Conservation (phyloP, 2,329 filamentous ascomycete species). For the Coccinonectria pachysandricola region DNA sequence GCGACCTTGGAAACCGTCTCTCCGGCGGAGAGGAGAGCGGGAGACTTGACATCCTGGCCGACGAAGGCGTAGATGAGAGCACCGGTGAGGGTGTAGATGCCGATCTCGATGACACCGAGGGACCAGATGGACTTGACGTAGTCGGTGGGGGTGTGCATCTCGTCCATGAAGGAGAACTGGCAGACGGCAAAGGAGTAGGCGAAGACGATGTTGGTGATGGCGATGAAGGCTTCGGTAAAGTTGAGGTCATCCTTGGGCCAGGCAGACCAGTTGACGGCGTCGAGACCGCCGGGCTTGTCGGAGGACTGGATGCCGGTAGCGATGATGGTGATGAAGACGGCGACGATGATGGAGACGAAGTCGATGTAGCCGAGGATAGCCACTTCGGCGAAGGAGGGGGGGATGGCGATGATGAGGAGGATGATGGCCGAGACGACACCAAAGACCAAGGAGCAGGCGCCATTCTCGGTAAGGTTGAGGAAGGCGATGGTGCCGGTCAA, state of each 20-base stretch:
- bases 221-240: slow-evolving; percentile 46
- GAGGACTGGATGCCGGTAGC: slow-evolving; percentile 42
- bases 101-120: slow-evolving; percentile 51
- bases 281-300: slow-evolving; percentile 21
- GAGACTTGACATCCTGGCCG: slow-evolving; percentile 51
- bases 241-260: slow-evolving; percentile 35
- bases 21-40: slow-evolving; percentile 57
- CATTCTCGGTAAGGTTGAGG: slow-evolving; percentile 50
- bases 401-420: slow-evolving; percentile 34
- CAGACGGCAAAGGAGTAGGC: slow-evolving; percentile 14
- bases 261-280: slow-evolving; percentile 29
- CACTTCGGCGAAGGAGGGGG: slow-evolving; percentile 32
- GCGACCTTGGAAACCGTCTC: slow-evolving; percentile 53
- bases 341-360: slow-evolving; percentile 48
- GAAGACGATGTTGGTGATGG: slow-evolving; percentile 47
- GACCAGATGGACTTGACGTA: slow-evolving; percentile 45
- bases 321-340: slow-evolving; percentile 52
- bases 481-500: slow-evolving; percentile 61
- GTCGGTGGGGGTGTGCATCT: slow-evolving; percentile 13
- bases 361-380: slow-evolving; percentile 22
- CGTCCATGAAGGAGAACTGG: slow-evolving; percentile 15
- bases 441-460: slow-evolving; percentile 22
- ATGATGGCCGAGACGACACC: slow-evolving; percentile 35
- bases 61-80: slow-evolving; percentile 60
- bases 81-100: slow-evolving; percentile 56